Evolutionary conservation across 192 early-diverging fungal species (phyloP), one percentile per base, ranked within the genome.

Genomic region (Linnemannia exigua): DNA sequence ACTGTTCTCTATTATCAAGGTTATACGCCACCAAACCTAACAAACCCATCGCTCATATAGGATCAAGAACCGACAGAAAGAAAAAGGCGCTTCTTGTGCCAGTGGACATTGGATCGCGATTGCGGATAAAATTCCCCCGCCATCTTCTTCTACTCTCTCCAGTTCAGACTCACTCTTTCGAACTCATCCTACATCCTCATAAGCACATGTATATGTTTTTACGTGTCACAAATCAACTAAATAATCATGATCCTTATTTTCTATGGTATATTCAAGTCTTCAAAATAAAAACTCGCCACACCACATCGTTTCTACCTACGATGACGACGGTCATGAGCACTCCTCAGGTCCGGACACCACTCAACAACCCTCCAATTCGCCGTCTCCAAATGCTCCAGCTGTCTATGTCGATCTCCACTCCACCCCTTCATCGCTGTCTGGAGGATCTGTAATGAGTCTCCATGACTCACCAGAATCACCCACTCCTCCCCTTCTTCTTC

Each of bases 371-470:
- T 79, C 89, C 89, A 92, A 9, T 85, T 70, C n/a, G 90, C 90
- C 1, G 90, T 89, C 17, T 86, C 73, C 16, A 92, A 70, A 78
- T 91, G 89, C 28, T 87, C 58, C 8, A 92, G 25, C 36, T 90
- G 74, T 28, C 91, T 79, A 75, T 92, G 91, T 1, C 84, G 74
- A 76, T 88, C 88, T 3, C 88, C 74, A 61, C 90, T 89, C 76
- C 85, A 77, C 0, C 86, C 86, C 17, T 70, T 79, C 78, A 91
- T 90, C 0, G 88, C 88, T 3, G 88, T 81, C 50, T 88, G 89
- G 17, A 90, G 63, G 46, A 92, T 92, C 68, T 92, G 91, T 8
- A 88, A 83, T 6, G 89, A 84, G 75, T 92, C 91, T 6, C 91
- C 91, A 76, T 92, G 91, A 41, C 84, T 87, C 3, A 92, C 89